Evolutionary conservation across 108 stramenopile species (phyloP), one percentile per base, ranked within the genome.

Genomic region (Aurantiochytrium sp.): DNA sequence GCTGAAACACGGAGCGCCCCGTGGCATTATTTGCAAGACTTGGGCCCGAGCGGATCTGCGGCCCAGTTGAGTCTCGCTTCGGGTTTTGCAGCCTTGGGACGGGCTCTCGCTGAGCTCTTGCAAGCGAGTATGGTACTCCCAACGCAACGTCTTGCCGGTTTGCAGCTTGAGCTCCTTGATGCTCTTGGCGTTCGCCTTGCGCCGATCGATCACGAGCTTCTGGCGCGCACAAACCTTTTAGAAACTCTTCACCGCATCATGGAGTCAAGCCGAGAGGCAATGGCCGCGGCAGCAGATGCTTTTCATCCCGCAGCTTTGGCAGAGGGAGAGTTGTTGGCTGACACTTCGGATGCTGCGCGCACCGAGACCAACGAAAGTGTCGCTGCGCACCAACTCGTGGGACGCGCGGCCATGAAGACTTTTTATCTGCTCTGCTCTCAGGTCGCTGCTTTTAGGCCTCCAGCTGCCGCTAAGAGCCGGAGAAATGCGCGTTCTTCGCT

Each of bases 341-440:
- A 35, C 35, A 35, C 35, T 2, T 2, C 35, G 35, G 35, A 35
- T 35, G 35, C 35, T 35, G 35, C 35, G 35, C 2, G 35, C 35
- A 35, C 35, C 35, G 35, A 35, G 35, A 35, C 35, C 35, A 35
- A 35, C 35, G 35, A 47, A 12, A 83, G 19, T 53, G 28, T 16
- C 76, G 76, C 23, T 25, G 72, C 23, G 72, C 45, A 83, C n/a
- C 76, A 53, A 12, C 23, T 8, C 51, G 51, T 83, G 23, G 76
- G 76, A 12, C 76, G 76, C n/a, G 76, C 76, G 6, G 76, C 76
- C 6, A 55, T 83, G 23, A 83, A 83, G 51, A 53, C 76, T 8
- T 83, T 83, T 5, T 83, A 83, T 35, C 76, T 83, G 6, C n/a
- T 83, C 12, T 83, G 76, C 51, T 83, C 76, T 6, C 76, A 83